Percentiles rank a stretch among this genome's conserved stretches.
phyloP scores from a whole-genome alignment of 176 grass and related monocot genomes.

The Lolium multiflorum region DNA sequence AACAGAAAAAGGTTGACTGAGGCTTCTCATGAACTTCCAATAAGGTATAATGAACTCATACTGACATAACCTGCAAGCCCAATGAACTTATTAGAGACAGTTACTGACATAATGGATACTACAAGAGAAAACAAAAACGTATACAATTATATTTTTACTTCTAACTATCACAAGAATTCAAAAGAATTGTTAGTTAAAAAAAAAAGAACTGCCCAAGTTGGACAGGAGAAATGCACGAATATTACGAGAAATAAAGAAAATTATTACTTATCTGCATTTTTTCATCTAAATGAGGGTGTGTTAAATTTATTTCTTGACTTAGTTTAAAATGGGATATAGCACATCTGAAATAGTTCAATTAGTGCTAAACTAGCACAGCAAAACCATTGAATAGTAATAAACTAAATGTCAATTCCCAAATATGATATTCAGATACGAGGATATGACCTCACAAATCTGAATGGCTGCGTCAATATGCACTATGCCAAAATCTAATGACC shows the following conservation, averaged over 20 bases:
- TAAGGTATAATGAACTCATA: constrained; percentile 84
- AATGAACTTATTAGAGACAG: constrained; percentile 35
- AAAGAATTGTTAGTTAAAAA: neutral
- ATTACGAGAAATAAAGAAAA: constrained; percentile 5
- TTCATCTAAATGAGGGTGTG: neutral
- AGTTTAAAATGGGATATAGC: constrained; percentile 3
- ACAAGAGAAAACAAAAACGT: neutral
- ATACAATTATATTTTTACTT: neutral
- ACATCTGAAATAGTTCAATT: neutral
- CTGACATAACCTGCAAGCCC: constrained; percentile 61
- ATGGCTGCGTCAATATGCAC: neutral
- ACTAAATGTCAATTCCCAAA: constrained; percentile 24
- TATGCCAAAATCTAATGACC: neutral
- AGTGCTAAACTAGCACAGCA: neutral
- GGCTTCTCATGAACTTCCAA: constrained; percentile 82
- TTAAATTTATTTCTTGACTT: neutral
- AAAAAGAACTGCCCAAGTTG: constrained; percentile 1
- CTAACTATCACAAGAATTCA: neutral
- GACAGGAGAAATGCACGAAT: constrained; percentile 5
- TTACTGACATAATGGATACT: constrained; percentile 25
- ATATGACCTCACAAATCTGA: neutral
- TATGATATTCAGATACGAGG: neutral
- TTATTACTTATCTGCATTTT: constrained; percentile 3
- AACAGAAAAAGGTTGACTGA: constrained; percentile 62
- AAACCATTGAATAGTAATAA: neutral